These are phyloP conservation scores for Candida gorgasii DNA, from an alignment of 805 yeast species.

Conservation along the genomic window DNA sequence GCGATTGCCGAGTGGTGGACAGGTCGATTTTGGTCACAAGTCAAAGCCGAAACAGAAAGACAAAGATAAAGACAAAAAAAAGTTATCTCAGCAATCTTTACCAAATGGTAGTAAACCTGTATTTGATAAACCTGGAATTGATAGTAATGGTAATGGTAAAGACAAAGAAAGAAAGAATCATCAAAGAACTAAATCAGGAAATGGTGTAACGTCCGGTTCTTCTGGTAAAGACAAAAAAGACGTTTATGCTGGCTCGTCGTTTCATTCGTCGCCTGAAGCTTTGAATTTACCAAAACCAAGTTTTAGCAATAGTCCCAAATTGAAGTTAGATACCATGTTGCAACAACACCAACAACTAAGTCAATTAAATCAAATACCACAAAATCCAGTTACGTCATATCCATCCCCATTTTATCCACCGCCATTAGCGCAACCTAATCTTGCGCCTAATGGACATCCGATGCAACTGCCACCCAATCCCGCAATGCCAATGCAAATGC, in stretches of 20 bases:
- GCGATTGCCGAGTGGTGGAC: constrained; percentile 29
- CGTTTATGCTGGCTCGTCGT: constrained; percentile 57
- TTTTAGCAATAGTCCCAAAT: constrained; percentile 28
- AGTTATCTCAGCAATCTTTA: constrained; percentile 11
- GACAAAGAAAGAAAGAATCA: constrained; percentile 7
- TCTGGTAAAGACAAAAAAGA: constrained; percentile 18
- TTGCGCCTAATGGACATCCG: constrained; percentile 1
- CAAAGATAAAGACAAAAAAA: constrained; percentile 14
- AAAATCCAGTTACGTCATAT: constrained; percentile 35
- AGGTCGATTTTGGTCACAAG: constrained; percentile 30
- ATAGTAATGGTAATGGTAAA: constrained; percentile 10
- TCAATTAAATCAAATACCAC: constrained; percentile 1
- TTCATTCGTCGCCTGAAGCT: constrained; percentile 58
- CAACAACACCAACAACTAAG: constrained; percentile 14
- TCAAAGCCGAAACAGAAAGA: constrained; percentile 8
- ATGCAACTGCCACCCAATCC: constrained; percentile 4
- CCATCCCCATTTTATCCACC: constrained; percentile 20
- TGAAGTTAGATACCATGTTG: constrained; percentile 7
- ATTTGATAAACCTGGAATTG: constrained; percentile 27
- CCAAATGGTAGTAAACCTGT: constrained; percentile 33
- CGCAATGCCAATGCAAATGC: neutral
- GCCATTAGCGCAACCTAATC: neutral
- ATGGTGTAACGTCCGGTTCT: neutral
- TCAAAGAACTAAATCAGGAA: constrained; percentile 8
- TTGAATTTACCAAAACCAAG: constrained; percentile 57